Conservation (phyloP, 2,329 filamentous ascomycete genomes). For the Paecilomyces niveus region DNA sequence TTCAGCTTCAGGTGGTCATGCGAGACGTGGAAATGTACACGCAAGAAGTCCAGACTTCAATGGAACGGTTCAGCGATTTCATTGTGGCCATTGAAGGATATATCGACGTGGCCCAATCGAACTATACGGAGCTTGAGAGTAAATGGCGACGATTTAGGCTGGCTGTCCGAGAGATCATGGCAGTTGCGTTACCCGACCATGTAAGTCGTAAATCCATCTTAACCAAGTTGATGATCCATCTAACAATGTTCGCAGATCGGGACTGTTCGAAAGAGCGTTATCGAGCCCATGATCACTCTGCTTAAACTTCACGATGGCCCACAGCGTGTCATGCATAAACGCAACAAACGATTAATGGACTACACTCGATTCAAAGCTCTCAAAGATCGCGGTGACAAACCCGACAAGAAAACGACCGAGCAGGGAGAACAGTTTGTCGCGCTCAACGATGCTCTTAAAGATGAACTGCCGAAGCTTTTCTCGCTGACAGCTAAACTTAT, state of each 20-base stretch:
- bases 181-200: slow-evolving; percentile 76
- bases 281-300: slow-evolving; percentile 72
- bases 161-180: slow-evolving; percentile 77
- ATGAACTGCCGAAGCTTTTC: slow-evolving; percentile 82
- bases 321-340: slow-evolving; percentile 85
- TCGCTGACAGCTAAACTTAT: slow-evolving; percentile 73
- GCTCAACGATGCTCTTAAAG: slow-evolving; percentile 86
- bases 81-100: slow-evolving; percentile 76
- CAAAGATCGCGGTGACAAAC: slow-evolving; percentile 72
- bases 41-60: slow-evolving; percentile 69
- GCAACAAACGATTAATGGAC: slow-evolving; percentile 84
- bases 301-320: slow-evolving; percentile 78
- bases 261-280: slow-evolving; percentile 71
- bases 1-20: slow-evolving; percentile 84
- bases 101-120: slow-evolving; percentile 62
- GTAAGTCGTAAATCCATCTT: slow-evolving; percentile 37
- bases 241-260: slow-evolving; percentile 34
- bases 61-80: slow-evolving; percentile 73
- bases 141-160: slow-evolving; percentile 91
- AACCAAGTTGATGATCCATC: slow-evolving; percentile 1
- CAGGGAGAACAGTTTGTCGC: slow-evolving; percentile 84
- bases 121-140: slow-evolving; percentile 77
- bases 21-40: slow-evolving; percentile 92
- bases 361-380: slow-evolving; percentile 76
- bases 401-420: slow-evolving; percentile 78